Percentiles rank a stretch among this genome's conserved stretches.
These are phyloP conservation scores for Saccharata proteae DNA, from an alignment of 2,329 filamentous ascomycete genomes.

Conservation along the genomic window DNA sequence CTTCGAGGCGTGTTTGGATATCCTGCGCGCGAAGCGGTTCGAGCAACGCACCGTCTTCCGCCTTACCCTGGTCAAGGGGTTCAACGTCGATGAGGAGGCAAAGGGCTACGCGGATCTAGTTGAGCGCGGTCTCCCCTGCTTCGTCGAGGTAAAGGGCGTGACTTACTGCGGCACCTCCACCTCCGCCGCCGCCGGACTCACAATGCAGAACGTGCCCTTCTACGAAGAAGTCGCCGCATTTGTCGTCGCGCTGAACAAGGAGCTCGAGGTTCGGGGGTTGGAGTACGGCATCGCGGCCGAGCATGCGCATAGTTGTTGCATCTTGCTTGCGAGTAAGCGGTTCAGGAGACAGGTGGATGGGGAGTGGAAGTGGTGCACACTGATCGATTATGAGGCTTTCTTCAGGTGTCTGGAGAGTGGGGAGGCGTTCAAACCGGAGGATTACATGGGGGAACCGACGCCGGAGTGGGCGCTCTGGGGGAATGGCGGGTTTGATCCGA, in stretches of 20 bases:
- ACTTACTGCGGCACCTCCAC: constrained; percentile 92
- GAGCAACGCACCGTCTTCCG: constrained; percentile 88
- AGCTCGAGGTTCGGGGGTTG: constrained; percentile 58
- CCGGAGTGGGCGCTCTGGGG: constrained; percentile 95
- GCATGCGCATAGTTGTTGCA: constrained; percentile 89
- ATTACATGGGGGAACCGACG: constrained; percentile 76
- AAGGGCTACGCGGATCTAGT: constrained; percentile 84
- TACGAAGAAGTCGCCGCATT: constrained; percentile 83
- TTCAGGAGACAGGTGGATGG: constrained; percentile 50
- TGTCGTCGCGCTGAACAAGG: constrained; percentile 59
- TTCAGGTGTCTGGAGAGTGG: constrained; percentile 70
- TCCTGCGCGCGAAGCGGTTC: constrained; percentile 71
- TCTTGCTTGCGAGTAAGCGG: constrained; percentile 69
- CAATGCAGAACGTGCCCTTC: constrained; percentile 96
- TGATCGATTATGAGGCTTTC: constrained; percentile 83
- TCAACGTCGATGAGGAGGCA: constrained; percentile 92
- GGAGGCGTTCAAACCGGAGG: constrained; percentile 68
- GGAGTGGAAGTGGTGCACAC: constrained; percentile 85
- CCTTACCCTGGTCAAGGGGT: constrained; percentile 90
- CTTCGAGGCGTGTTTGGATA: constrained; percentile 82
- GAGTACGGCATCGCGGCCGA: constrained; percentile 87
- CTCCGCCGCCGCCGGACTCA: constrained; percentile 70
- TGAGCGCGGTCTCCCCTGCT: constrained; percentile 74
- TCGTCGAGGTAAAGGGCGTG: constrained; percentile 92
- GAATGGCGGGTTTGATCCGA: constrained; percentile 84